phyloP scores from a whole-genome alignment of 352 stramenopile genomes.

The Phytophthora aleatoria region DNA sequence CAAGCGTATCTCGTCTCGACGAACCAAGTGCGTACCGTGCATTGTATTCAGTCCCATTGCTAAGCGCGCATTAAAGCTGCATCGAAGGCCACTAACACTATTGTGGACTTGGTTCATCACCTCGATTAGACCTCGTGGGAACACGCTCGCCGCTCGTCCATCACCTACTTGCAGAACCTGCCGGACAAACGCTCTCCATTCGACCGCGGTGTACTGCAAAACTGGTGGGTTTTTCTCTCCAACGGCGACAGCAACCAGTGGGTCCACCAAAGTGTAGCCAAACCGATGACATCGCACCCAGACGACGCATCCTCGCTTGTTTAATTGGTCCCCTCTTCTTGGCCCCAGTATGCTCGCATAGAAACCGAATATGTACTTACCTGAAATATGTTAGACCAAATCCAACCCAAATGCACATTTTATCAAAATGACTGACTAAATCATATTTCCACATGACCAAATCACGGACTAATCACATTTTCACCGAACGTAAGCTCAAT shows the following conservation, averaged over 20 bases:
- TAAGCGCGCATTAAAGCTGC: neutral
- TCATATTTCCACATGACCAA: constrained; percentile 11
- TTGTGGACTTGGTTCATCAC: neutral
- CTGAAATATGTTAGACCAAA: too few relatives aligned
- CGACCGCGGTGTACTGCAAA: constrained; percentile 56
- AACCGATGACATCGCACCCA: constrained; percentile 28
- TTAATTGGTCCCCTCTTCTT: constrained; percentile 1
- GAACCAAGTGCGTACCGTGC: constrained; percentile 43
- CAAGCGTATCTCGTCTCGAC: constrained; percentile 72
- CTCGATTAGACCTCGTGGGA: constrained; percentile 74
- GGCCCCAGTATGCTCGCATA: too few relatives aligned
- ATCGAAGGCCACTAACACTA: constrained; percentile 1
- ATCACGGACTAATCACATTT: constrained; percentile 18
- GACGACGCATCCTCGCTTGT: constrained; percentile 27
- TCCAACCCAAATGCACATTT: constrained; percentile 12
- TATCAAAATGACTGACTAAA: constrained; percentile 11
- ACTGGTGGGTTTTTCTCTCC: constrained; percentile 64
- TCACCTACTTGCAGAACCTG: constrained; percentile 76
- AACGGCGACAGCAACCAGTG: constrained; percentile 62
- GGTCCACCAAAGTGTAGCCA: constrained; percentile 49
- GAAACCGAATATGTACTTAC: too few relatives aligned
- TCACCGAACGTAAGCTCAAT: neutral
- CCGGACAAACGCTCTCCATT: constrained; percentile 69
- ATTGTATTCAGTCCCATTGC: neutral
- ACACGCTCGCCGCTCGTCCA: constrained; percentile 61